A percentile compares a stretch with the other conserved stretches of the same genome.
Evolutionary conservation across 1,284 basidiomycete species (phyloP).

Genomic region (Heterobasidion irregulare): DNA sequence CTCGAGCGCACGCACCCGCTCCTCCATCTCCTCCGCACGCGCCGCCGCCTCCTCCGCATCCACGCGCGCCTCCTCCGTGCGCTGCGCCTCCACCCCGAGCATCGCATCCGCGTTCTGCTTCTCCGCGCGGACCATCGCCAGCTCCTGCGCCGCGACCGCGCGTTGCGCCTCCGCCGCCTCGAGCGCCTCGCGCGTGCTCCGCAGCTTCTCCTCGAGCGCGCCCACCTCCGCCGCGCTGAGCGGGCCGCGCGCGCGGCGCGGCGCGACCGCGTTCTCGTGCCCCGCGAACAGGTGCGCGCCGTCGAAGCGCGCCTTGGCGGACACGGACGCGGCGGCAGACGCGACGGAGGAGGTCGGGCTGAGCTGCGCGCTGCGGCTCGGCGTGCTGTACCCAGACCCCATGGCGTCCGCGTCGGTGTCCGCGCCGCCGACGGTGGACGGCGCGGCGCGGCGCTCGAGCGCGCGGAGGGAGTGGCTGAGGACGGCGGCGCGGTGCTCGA

Average conservation of each 20-base stretch:
- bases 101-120: constrained; percentile 1
- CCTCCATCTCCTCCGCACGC: constrained; percentile 32
- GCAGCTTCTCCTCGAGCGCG: constrained; percentile 14
- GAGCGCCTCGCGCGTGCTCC: constrained; percentile 4
- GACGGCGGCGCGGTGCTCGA: constrained; percentile 74
- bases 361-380: constrained; percentile 39
- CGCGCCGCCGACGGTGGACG: constrained; percentile 14
- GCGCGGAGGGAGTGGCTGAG: constrained; percentile 61
- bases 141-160: constrained; percentile 3
- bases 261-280: constrained; percentile 56
- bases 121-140: neutral
- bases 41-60: constrained; percentile 1
- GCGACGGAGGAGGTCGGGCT: constrained; percentile 45
- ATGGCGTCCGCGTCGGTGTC: constrained; percentile 17
- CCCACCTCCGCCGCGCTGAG: constrained; percentile 27
- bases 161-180: constrained; percentile 1
- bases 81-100: neutral
- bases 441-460: constrained; percentile 52
- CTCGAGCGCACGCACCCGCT: constrained; percentile 37
- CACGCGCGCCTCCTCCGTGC: too few relatives aligned
- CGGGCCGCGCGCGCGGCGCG: constrained; percentile 27
- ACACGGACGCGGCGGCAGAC: constrained; percentile 27
- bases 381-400: constrained; percentile 43
- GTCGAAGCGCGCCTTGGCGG: constrained; percentile 52
- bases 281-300: constrained; percentile 79